Conservation (phyloP, 1,284 basidiomycete genomes). For the Vanrija pseudolonga region DNA sequence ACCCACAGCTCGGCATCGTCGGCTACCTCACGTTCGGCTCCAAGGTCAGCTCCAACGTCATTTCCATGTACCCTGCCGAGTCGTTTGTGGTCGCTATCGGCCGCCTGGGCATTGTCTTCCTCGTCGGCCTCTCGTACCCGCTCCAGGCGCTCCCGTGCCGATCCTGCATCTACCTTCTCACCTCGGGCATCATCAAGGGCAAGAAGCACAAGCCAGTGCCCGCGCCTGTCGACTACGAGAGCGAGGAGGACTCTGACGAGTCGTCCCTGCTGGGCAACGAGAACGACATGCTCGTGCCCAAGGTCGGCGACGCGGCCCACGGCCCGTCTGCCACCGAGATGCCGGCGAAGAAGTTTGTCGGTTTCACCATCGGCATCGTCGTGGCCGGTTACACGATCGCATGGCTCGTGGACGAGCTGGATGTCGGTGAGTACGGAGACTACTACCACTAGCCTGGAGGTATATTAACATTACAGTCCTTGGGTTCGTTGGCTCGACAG, state of each 20-base stretch:
- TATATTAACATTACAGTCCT: constrained; percentile 60
- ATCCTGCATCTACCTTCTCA: constrained; percentile 84
- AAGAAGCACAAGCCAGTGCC: constrained; percentile 22
- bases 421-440: constrained; percentile 61
- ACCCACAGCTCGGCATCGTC: constrained; percentile 23
- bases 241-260: constrained; percentile 13
- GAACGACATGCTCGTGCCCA: constrained; percentile 42
- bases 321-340: constrained; percentile 60
- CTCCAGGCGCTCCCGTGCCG: constrained; percentile 91
- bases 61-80: constrained; percentile 70
- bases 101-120: constrained; percentile 84
- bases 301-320: constrained; percentile 52
- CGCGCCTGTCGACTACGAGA: constrained; percentile 21
- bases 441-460: background rate
- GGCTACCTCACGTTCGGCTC: constrained; percentile 96
- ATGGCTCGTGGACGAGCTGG: constrained; percentile 75
- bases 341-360: constrained; percentile 65
- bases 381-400: constrained; percentile 63
- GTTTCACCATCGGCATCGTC: constrained; percentile 71
- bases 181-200: constrained; percentile 34
- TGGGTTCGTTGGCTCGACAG: constrained; percentile 94
- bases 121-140: constrained; percentile 88
- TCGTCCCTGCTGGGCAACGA: constrained; percentile 21
- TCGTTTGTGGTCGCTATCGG: constrained; percentile 89
- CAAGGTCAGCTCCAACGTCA: constrained; percentile 83